Percentiles rank a stretch among this genome's conserved stretches.
phyloP scores from a whole-genome alignment of 1,284 basidiomycete genomes.

The Melampsora occidentalis region DNA sequence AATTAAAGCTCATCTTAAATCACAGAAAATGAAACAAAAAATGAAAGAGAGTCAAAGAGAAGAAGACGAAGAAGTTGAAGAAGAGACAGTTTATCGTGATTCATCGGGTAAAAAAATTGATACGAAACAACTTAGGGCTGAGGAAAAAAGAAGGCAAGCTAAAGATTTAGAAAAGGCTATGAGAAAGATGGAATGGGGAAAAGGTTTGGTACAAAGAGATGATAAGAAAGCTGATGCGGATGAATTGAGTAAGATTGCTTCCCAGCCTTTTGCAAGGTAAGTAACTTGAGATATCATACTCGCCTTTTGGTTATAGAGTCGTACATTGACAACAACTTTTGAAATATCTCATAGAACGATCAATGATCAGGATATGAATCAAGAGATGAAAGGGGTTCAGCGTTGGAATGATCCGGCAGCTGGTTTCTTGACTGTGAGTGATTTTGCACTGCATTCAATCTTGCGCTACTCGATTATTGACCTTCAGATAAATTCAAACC shows the following conservation, averaged over 20 bases:
- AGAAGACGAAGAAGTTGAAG: slow-evolving; percentile 62
- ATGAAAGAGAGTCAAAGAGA: slow-evolving; percentile 53
- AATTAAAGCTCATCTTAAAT: slow-evolving; percentile 54
- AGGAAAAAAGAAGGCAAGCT: slow-evolving; percentile 71
- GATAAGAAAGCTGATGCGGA: slow-evolving; percentile 65
- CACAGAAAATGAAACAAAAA: slow-evolving; percentile 46
- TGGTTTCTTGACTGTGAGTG: slow-evolving; percentile 77
- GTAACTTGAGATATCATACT: slow-evolving; percentile 39
- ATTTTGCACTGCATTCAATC: neutral
- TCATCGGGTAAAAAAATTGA: slow-evolving; percentile 82
- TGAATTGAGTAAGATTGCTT: slow-evolving; percentile 68
- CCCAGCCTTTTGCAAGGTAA: slow-evolving; percentile 68
- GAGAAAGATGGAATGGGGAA: slow-evolving; percentile 93
- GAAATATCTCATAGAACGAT: slow-evolving; percentile 24
- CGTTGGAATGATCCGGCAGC: slow-evolving; percentile 94
- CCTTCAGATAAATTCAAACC: no score
- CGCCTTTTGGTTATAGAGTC: neutral
- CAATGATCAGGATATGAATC: slow-evolving; percentile 81
- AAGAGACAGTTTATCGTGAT: slow-evolving; percentile 94
- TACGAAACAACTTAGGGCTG: slow-evolving; percentile 73
- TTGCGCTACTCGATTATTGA: no score
- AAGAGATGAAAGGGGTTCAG: slow-evolving; percentile 71
- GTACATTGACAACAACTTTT: neutral
- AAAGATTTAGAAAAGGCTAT: slow-evolving; percentile 78
- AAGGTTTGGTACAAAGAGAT: slow-evolving; percentile 81